Evolutionary conservation across 768 basidiomycete genomes (phyloP).

Genomic region (Tremella yokohamensis): DNA sequence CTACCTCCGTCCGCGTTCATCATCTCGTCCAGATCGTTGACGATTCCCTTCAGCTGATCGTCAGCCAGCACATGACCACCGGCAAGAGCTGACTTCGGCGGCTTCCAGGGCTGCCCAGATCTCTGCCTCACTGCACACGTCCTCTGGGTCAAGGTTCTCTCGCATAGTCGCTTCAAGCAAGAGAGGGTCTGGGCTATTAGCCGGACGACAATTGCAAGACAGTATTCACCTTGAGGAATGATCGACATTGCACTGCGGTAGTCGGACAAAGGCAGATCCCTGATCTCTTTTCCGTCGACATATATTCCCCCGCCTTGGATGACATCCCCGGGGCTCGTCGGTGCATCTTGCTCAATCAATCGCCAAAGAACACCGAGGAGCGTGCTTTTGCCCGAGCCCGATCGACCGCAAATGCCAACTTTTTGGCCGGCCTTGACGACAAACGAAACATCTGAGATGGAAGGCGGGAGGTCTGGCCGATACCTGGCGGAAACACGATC

Average conservation of each 20-base stretch:
- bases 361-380: conserved; percentile 30
- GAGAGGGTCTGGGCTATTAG: conserved; percentile 13
- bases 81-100: conserved; percentile 6
- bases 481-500: conserved; percentile 18
- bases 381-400: conserved; percentile 34
- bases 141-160: conserved; percentile 33
- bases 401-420: conserved; percentile 34
- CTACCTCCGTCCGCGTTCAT: conserved; percentile 19
- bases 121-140: conserved; percentile 19
- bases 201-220: background rate
- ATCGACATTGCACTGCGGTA: conserved; percentile 21
- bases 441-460: conserved; percentile 19
- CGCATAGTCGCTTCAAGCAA: conserved; percentile 20
- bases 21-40: conserved; percentile 23
- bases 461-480: conserved; percentile 16
- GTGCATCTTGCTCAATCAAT: conserved; percentile 18
- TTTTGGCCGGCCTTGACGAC: conserved; percentile 19
- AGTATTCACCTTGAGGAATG: conserved; percentile 17
- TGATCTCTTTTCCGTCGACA: conserved; percentile 28
- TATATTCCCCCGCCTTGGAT: conserved; percentile 9
- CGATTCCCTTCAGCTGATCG: conserved; percentile 13
- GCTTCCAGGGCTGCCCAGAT: conserved; percentile 26
- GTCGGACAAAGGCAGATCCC: conserved; percentile 8
- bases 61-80: conserved; percentile 6
- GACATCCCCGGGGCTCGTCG: too few species aligned